These are phyloP conservation scores for Notholithocarpus densiflorus DNA, from an alignment of 306 rosid genomes.

Conservation along the genomic window DNA sequence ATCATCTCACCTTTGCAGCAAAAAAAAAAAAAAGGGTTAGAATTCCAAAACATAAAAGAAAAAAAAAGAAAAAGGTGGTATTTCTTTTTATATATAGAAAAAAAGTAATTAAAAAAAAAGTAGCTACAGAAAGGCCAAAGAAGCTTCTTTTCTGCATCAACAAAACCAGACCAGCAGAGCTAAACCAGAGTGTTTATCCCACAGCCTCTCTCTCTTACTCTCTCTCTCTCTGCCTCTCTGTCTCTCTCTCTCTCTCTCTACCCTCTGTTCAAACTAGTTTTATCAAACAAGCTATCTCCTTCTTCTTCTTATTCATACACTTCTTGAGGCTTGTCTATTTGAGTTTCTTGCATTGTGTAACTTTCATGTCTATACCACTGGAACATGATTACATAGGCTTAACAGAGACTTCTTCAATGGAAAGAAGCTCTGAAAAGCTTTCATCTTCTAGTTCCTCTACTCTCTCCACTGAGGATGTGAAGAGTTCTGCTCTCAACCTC, in stretches of 20 bases:
- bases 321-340: constrained; percentile 4
- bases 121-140: constrained; percentile 42
- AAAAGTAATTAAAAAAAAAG: constrained; percentile 7
- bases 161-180: constrained; percentile 36
- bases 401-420: constrained; percentile 58
- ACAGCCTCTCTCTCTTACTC: constrained; percentile 11
- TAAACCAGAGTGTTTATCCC: constrained; percentile 11
- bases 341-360: constrained; percentile 2
- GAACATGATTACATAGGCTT: constrained; percentile 85
- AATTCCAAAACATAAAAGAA: neutral
- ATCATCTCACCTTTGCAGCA: neutral
- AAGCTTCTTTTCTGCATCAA: constrained; percentile 53
- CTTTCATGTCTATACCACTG: constrained; percentile 60
- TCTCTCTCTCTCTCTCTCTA: neutral
- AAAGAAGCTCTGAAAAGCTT: constrained; percentile 51
- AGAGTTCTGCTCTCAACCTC: constrained; percentile 49
- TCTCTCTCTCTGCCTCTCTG: constrained; percentile 8
- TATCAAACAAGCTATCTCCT: neutral
- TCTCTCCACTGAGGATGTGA: constrained; percentile 43
- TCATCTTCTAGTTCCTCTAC: constrained; percentile 44
- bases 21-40: neutral
- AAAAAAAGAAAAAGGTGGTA: neutral
- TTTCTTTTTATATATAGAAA: neutral
- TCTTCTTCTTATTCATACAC: constrained; percentile 1
- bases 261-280: neutral